phyloP scores from a whole-genome alignment of 2,329 filamentous ascomycete genomes.

The Fusarium lyarnte region DNA sequence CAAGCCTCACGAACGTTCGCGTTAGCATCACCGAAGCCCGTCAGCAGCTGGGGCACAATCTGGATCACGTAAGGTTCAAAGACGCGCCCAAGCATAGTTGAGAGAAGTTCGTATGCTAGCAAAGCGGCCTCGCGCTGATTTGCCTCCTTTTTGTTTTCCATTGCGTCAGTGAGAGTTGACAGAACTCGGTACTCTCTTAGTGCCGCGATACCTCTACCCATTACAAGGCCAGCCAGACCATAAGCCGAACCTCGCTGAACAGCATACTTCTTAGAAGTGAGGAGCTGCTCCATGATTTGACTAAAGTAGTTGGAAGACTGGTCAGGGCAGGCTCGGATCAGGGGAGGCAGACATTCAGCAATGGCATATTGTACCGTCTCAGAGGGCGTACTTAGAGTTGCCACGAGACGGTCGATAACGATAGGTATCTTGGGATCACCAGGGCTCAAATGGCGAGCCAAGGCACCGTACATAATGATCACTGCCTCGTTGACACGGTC shows the following conservation, averaged over 20 bases:
- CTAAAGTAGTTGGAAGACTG: constrained; percentile 84
- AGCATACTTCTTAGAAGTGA: constrained; percentile 92
- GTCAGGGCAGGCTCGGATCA: constrained; percentile 83
- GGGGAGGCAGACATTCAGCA: constrained; percentile 89
- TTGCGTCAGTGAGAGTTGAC: constrained; percentile 78
- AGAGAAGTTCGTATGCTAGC: constrained; percentile 89
- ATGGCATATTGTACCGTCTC: constrained; percentile 98
- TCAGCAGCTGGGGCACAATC: constrained; percentile 89
- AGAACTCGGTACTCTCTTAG: constrained; percentile 88
- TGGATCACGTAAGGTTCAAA: constrained; percentile 98
- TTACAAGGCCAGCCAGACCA: constrained; percentile 88
- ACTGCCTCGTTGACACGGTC: constrained; percentile 97
- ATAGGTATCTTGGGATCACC: constrained; percentile 90
- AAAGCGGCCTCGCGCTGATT: constrained; percentile 90
- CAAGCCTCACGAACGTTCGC: constrained; percentile 92
- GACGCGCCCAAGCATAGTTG: constrained; percentile 82
- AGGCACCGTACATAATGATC: constrained; percentile 94
- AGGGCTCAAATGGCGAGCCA: constrained; percentile 84
- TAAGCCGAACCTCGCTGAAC: constrained; percentile 92
- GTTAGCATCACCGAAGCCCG: constrained; percentile 88
- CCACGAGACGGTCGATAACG: constrained; percentile 86
- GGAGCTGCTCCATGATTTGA: constrained; percentile 81
- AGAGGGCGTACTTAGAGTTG: constrained; percentile 91
- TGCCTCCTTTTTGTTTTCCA: constrained; percentile 95
- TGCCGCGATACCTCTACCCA: constrained; percentile 84